A percentile compares a stretch with the other conserved stretches of the same genome.
Conservation (phyloP, 192 early-diverging fungal species). For the Oehlia diaphana region DNA sequence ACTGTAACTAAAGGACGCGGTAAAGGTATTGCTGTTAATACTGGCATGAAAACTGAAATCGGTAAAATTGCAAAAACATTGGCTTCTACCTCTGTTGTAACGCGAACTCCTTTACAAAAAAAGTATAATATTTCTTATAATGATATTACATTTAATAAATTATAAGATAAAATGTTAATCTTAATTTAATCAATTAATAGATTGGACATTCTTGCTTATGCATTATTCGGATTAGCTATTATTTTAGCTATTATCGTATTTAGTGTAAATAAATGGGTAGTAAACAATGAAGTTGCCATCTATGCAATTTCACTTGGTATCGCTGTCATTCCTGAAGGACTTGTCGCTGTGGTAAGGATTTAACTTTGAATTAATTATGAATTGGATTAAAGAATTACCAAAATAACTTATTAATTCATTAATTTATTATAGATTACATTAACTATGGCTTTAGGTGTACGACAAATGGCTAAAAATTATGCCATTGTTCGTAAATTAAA, state of each 20-base stretch:
- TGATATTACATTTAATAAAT: no score
- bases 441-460: conserved; percentile 91
- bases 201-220: conserved; percentile 74
- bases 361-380: no score
- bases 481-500: no score
- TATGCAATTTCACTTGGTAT: conserved; percentile 88
- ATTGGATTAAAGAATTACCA: no score
- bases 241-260: conserved; percentile 83
- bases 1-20: conserved; percentile 86
- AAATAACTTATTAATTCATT: no score
- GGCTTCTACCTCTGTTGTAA: conserved; percentile 50
- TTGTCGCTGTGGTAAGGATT: conserved; percentile 73
- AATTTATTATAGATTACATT: conserved; percentile 50
- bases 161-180: no score
- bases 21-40: conserved; percentile 84
- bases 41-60: conserved; percentile 88
- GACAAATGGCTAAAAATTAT: conserved; percentile 72
- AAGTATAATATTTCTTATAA: conserved; percentile 12
- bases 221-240: conserved; percentile 64
- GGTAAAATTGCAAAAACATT: conserved; percentile 89
- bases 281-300: conserved; percentile 58
- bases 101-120: conserved; percentile 67
- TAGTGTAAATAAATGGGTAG: conserved; percentile 63
- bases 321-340: conserved; percentile 94
- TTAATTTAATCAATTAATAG: neutral